Conservation (phyloP, 306 rosid species). For the Glycine soja region DNA sequence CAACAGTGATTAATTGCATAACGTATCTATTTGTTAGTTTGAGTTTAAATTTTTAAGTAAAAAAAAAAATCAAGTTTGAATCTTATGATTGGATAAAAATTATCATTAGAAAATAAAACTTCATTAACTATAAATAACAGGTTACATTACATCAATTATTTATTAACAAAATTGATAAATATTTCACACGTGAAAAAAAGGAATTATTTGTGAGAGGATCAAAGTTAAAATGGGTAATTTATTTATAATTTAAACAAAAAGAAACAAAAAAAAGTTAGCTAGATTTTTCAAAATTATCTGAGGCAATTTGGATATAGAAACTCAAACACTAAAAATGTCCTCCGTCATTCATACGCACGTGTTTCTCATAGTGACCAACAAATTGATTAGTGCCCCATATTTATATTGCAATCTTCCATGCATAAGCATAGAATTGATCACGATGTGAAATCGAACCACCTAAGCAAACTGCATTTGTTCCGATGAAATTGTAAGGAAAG, state of each 20-base stretch:
- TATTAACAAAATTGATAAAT: too few relatives aligned
- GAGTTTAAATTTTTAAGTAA: too few relatives aligned
- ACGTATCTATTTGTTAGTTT: too few relatives aligned
- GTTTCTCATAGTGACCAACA: constrained; percentile 2
- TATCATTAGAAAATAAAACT: too few relatives aligned
- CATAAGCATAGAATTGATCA: neutral
- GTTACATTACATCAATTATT: too few relatives aligned
- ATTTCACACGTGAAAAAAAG: too few relatives aligned
- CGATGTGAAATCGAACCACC: constrained; percentile 38
- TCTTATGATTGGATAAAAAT: too few relatives aligned
- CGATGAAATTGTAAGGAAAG: constrained; percentile 49
- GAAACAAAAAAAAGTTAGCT: neutral
- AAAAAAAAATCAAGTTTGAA: too few relatives aligned
- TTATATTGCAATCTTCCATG: constrained; percentile 5
- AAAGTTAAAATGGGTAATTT: neutral
- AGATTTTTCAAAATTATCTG: neutral
- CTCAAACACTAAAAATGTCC: neutral
- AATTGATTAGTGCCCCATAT: constrained; percentile 21
- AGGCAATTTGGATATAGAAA: neutral
- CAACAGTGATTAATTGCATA: too few relatives aligned
- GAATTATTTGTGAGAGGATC: neutral
- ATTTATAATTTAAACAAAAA: neutral
- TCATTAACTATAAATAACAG: too few relatives aligned
- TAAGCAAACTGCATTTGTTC: constrained; percentile 47
- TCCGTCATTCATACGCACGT: neutral